Conservation (phyloP, 1,284 basidiomycete genomes). For the Ceratobasidium sp. region DNA sequence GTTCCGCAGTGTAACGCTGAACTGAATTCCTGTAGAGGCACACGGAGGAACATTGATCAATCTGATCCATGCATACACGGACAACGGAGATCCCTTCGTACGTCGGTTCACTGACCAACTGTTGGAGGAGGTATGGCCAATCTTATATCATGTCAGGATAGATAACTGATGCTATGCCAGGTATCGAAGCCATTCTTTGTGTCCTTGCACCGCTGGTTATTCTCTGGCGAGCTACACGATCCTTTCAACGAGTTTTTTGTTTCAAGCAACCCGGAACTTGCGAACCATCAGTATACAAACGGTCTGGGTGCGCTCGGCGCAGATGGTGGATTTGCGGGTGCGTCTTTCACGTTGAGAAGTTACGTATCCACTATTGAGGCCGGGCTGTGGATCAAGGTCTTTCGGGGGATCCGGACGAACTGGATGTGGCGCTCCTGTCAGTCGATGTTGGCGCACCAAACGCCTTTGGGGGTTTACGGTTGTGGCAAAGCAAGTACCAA, state of each 20-base stretch:
- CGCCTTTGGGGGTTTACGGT: slow-evolving; percentile 62
- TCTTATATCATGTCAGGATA: too few relatives aligned
- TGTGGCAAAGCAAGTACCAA: slow-evolving; percentile 95
- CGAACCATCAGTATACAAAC: slow-evolving; percentile 65
- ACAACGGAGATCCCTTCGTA: slow-evolving; percentile 97
- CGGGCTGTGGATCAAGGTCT: slow-evolving; percentile 7
- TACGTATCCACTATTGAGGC: too few relatives aligned
- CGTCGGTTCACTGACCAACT: slow-evolving; percentile 90
- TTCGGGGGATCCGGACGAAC: slow-evolving; percentile 53
- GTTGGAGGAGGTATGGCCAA: slow-evolving; percentile 75
- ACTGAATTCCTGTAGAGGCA: slow-evolving; percentile 56
- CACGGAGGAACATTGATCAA: slow-evolving; percentile 94
- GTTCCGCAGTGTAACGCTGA: neutral
- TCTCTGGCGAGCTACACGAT: slow-evolving; percentile 95
- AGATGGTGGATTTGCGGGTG: slow-evolving; percentile 64
- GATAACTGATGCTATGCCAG: slow-evolving; percentile 55
- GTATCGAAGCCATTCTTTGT: slow-evolving; percentile 97
- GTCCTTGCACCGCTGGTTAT: slow-evolving; percentile 94
- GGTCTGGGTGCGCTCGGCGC: slow-evolving; percentile 48
- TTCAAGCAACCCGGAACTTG: slow-evolving; percentile 79
- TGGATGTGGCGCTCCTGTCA: slow-evolving; percentile 49
- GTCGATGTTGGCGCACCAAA: slow-evolving; percentile 33
- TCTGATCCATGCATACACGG: slow-evolving; percentile 92
- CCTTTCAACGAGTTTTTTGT: slow-evolving; percentile 98
- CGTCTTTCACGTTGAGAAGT: neutral